Base-by-base conservation (phyloP, 257 asterid species). In the Petunia axillaris region DNA sequence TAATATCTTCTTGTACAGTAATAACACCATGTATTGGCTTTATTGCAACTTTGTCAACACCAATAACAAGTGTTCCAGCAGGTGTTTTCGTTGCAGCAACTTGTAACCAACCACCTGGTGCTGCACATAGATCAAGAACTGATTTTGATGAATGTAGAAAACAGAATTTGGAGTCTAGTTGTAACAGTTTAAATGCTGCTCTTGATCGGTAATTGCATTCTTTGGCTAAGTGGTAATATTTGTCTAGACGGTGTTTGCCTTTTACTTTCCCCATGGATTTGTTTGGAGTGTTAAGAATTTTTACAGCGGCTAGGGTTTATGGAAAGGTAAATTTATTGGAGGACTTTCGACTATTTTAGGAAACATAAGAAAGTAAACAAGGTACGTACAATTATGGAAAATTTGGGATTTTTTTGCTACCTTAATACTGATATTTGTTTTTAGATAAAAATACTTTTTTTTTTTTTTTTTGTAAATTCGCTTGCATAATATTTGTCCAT, bases 31-130 rank as follows among this genome's bases (percentile, higher is more conserved):
- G 89, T 10, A 95, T 83, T 1, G 97, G 97, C 0, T 94, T 89
- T 50, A 93, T 93, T 0, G 93, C 96, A 25, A 88, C 99, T 52
- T 87, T 92, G 75, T 95, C 99, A 75, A 93, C 93, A 15, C 98
- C 98, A 70, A 95, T 76, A 4, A 95, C 96, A 41, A 95, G 88
- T n/a, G n/a, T n/a, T 74, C 93, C 87, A 6, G 93, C 95, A 36
- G 98, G 99, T 2, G 81, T 91, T 3, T 93, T 89, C 70, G 90
- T 92, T 7, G 91, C 95, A 35, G 90, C 83, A 0, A 93, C 98
- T 74, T 95, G 99, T 95, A 93, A 89, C 99, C 99, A 95, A 57
- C 99, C 98, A 2, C 97, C 99, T 0, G 99, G 98, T 2, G 97
- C 97, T 62, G 99, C 99, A 82, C 98, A 95, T 88, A 95, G 97